A percentile compares a stretch with the other conserved stretches of the same genome.
Conservation (phyloP, 2,329 filamentous ascomycete species). For the Colletotrichum phormii region DNA sequence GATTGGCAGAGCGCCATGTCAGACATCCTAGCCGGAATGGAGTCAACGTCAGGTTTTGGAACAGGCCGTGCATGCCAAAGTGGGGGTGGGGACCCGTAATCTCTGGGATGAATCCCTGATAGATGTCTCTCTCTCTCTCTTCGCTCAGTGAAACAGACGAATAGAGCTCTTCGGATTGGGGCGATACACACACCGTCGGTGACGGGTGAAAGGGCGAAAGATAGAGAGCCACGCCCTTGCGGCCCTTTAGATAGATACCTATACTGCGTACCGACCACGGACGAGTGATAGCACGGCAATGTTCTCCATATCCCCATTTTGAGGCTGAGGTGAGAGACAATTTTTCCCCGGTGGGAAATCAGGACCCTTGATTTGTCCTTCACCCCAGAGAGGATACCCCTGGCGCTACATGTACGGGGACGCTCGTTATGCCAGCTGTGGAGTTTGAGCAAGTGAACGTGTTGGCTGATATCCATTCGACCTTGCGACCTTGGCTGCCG, state of each 20-base stretch:
- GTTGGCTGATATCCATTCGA: not conserved
- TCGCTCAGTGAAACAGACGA: not conserved
- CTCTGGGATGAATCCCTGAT: conserved; percentile 17
- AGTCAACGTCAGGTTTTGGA: conserved; percentile 9
- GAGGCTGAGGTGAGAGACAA: conserved; percentile 5
- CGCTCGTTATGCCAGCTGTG: conserved; percentile 11
- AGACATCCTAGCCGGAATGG: conserved; percentile 17
- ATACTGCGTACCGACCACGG: not conserved
- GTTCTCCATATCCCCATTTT: conserved; percentile 5
- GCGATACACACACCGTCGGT: conserved; percentile 5
- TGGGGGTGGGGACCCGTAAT: conserved; percentile 31
- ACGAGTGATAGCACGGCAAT: not conserved
- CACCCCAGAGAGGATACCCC: conserved; percentile 13
- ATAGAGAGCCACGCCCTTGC: not conserved
- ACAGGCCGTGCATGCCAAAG: conserved; percentile 21
- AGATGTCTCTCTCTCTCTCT: not conserved
- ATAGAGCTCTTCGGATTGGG: conserved; percentile 11
- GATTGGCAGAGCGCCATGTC: conserved; percentile 22
- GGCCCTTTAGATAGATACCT: conserved; percentile 15
- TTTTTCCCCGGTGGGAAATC: not conserved
- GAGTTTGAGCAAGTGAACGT: conserved; percentile 10
- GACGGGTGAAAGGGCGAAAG: conserved; percentile 7
- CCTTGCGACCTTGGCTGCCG: not conserved
- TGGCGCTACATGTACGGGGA: conserved; percentile 11
- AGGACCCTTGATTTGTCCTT: conserved; percentile 21